Base-by-base conservation (phyloP, 73 alveolate genomes). In the Paramecium primaurelia region DNA sequence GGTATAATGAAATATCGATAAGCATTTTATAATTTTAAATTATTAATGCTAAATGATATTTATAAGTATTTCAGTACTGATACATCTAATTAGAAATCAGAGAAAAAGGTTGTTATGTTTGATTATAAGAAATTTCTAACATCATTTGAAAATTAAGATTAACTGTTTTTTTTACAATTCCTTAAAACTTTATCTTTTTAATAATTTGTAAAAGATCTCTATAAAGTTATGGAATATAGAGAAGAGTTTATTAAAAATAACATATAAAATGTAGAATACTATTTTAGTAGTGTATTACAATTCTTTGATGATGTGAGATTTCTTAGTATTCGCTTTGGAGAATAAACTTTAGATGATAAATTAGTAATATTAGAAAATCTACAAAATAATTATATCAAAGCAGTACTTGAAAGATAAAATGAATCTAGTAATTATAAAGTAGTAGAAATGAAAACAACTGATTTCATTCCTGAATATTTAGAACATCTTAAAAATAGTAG, bases 401-500 rank as follows among this genome's bases (percentile, higher is more conserved):
- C 47, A 18, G 91, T 80, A 20, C 77, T 80, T 10, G 91, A 80
- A 45, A 40, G 91, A 10, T 11, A 80, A 20, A 42, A 80, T 49
- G 91, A 80, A 49, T 44, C 49, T n/a, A 26, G 75, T 28, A 80
- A 25, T 32, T 80, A 20, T 80, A 80, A 80, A 25, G 91, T 80
- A 10, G 20, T 80, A 10, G 91, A 80, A 47, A 80, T 80, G 91
- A 80, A 42, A 20, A 80, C 91, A 10, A 80, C 91, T 12, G 91
- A 80, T 80, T 80, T 80, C 91, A 80, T 80, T 25, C 91, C 91
- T 26, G 91, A 80, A 44, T 80, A 80, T 28, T 80, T 80, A 20
- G 91, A 80, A 6, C 91, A 80, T 47, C 75, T 80, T n/a, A 80
- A 80, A 22, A 64, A 64, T 8, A 45, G 77, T 20, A 45, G 77